Evolutionary conservation across 1,284 basidiomycete species (phyloP).

Genomic region (Rugosomyces carneus): DNA sequence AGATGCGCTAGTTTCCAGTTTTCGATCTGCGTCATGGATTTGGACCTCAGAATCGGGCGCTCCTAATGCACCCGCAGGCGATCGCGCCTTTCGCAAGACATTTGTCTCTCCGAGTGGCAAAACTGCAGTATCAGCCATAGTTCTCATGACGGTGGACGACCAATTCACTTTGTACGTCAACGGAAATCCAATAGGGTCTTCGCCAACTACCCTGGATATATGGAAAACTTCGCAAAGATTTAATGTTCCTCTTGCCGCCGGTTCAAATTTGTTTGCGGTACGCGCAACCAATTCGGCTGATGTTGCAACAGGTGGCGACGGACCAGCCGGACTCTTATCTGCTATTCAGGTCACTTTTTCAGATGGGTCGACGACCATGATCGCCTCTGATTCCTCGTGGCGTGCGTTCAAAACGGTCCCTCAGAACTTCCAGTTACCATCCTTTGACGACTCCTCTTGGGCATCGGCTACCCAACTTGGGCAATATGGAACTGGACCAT

Average conservation of each 20-base stretch:
- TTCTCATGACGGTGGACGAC: conserved; percentile 23
- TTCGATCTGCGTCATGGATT: conserved; percentile 24
- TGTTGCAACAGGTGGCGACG: conserved; percentile 15
- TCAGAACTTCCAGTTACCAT: conserved; percentile 16
- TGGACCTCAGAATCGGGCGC: conserved; percentile 22
- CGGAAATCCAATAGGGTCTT: conserved; percentile 19
- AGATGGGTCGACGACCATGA: conserved; percentile 16
- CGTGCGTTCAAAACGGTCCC: conserved; percentile 12
- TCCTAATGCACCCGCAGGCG: conserved; percentile 20
- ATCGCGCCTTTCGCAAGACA: conserved; percentile 24
- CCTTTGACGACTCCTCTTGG: conserved; percentile 18
- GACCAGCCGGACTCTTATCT: conserved; percentile 21
- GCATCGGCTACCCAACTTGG: conserved; percentile 12
- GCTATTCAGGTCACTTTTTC: conserved; percentile 19
- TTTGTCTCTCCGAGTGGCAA: conserved; percentile 21
- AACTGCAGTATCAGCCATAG: conserved; percentile 14
- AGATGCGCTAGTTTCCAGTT: conserved; percentile 14
- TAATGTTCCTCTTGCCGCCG: conserved; percentile 5
- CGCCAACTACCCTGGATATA: conserved; percentile 17
- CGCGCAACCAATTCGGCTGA: conserved; percentile 19
- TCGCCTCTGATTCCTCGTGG: conserved; percentile 19
- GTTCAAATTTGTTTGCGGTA: conserved; percentile 19
- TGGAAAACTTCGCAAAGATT: conserved; percentile 21
- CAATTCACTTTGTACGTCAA: conserved; percentile 22
- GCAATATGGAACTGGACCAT: conserved; percentile 18